Evolutionary conservation across 2,329 filamentous ascomycete genomes (phyloP).

Genomic region (Nemania sp.): DNA sequence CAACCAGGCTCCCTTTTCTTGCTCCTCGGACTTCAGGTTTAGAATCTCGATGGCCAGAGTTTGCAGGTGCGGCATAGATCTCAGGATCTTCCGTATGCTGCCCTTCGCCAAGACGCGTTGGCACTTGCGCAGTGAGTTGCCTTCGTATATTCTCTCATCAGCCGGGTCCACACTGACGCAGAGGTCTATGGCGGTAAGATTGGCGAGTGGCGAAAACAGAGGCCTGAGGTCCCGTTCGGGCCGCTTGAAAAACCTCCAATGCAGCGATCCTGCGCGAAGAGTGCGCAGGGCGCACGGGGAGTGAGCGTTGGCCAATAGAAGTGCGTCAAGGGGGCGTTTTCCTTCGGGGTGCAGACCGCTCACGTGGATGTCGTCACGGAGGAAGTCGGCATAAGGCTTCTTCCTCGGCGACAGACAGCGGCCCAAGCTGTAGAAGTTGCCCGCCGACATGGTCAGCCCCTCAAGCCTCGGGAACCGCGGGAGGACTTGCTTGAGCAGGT

Average conservation of each 20-base stretch:
- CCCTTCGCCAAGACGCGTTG: slow-evolving; percentile 27
- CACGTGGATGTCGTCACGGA: not conserved
- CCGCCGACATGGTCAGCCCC: slow-evolving; percentile 29
- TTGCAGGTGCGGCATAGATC: slow-evolving; percentile 30
- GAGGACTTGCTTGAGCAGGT: slow-evolving; percentile 29
- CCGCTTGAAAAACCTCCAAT: slow-evolving; percentile 34
- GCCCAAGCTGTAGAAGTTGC: slow-evolving; percentile 19
- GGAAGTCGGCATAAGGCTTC: slow-evolving; percentile 19
- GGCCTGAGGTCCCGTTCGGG: slow-evolving; percentile 20
- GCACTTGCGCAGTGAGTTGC: slow-evolving; percentile 22
- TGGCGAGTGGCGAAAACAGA: slow-evolving; percentile 28
- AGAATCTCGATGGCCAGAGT: slow-evolving; percentile 30
- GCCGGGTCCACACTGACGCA: slow-evolving; percentile 25
- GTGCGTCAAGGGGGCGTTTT: slow-evolving; percentile 30
- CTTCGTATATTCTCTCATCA: slow-evolving; percentile 9
- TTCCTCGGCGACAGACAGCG: slow-evolving; percentile 9
- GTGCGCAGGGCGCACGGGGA: slow-evolving; percentile 23
- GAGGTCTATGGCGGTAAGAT: slow-evolving; percentile 32
- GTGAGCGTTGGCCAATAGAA: slow-evolving; percentile 31
- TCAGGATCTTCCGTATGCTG: slow-evolving; percentile 31
- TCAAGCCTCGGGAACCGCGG: slow-evolving; percentile 30
- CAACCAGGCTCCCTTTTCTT: slow-evolving; percentile 21
- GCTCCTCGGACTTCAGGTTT: slow-evolving; percentile 11
- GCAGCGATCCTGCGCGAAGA: slow-evolving; percentile 28
- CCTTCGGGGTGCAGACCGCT: slow-evolving; percentile 25